These are phyloP conservation scores for Tricholoma hemisulphureum DNA, from an alignment of 768 basidiomycete species.

Conservation along the genomic window DNA sequence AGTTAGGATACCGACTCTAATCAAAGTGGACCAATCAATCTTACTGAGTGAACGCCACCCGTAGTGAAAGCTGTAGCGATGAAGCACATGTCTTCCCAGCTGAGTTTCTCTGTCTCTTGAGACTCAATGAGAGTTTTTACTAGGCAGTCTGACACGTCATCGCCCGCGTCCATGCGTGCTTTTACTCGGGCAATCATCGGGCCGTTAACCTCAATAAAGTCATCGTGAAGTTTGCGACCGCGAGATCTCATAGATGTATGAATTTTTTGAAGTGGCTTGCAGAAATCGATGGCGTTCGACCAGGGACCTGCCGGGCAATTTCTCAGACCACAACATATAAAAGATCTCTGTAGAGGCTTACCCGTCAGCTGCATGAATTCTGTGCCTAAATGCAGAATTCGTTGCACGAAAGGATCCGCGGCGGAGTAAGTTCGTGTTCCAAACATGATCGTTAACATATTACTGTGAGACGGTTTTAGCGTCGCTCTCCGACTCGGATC, in stretches of 20 bases:
- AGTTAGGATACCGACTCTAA: not conserved
- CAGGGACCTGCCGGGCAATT: conserved; percentile 36
- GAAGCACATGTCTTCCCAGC: conserved; percentile 38
- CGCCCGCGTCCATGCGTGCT: conserved; percentile 32
- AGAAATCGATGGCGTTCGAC: conserved; percentile 45
- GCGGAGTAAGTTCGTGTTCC: conserved; percentile 40
- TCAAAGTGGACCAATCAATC: conserved; percentile 4
- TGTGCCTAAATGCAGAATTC: conserved; percentile 33
- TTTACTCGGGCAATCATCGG: conserved; percentile 38
- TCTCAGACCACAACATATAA: conserved; percentile 18
- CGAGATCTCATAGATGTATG: conserved; percentile 37
- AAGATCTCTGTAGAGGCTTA: not conserved
- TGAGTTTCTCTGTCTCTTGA: conserved; percentile 34
- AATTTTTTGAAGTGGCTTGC: conserved; percentile 38
- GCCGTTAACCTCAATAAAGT: conserved; percentile 36
- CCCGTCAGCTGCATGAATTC: conserved; percentile 42
- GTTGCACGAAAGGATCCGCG: conserved; percentile 34
- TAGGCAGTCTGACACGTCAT: conserved; percentile 42
- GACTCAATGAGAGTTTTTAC: conserved; percentile 37
- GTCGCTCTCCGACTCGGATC: not conserved
- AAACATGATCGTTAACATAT: conserved; percentile 44
- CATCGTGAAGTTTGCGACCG: conserved; percentile 36
- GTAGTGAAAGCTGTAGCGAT: conserved; percentile 40
- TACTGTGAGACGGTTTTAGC: conserved; percentile 26
- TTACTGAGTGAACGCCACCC: conserved; percentile 42